phyloP scores from a whole-genome alignment of 202 grass and related monocot species.

The Schoenoplectus tabernaemontani region DNA sequence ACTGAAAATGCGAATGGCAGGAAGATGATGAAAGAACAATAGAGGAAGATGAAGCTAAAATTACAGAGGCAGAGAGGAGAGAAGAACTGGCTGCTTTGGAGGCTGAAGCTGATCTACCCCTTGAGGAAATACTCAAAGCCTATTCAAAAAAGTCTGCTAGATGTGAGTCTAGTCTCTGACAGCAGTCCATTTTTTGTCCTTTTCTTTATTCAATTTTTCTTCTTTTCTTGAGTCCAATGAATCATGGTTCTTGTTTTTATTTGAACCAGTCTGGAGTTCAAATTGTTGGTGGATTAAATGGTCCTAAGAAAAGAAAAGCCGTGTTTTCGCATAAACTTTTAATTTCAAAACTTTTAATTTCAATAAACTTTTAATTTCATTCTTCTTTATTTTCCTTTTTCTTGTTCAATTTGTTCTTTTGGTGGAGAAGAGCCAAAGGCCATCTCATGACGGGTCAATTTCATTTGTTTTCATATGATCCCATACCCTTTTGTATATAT shows the following conservation, averaged over 20 bases:
- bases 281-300: not conserved
- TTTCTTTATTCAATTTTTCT: not conserved
- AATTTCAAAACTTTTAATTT: not conserved
- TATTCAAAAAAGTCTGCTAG: constrained; percentile 31
- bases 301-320: not conserved
- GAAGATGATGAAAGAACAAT: constrained; percentile 83
- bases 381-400: not conserved
- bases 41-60: constrained; percentile 92
- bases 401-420: not conserved
- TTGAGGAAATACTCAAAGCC: constrained; percentile 66
- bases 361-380: not conserved
- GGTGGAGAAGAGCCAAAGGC: not conserved
- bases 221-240: not conserved
- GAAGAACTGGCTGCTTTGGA: constrained; percentile 82
- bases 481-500: not conserved
- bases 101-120: constrained; percentile 79
- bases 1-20: constrained; percentile 35
- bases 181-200: not conserved
- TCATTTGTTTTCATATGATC: not conserved
- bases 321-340: not conserved
- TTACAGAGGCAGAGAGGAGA: constrained; percentile 62
- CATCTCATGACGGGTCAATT: not conserved
- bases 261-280: not conserved
- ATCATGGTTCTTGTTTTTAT: not conserved
- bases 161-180: constrained; percentile 34